Conservation (phyloP, 805 yeast species). For the Lachancea mirantina region DNA sequence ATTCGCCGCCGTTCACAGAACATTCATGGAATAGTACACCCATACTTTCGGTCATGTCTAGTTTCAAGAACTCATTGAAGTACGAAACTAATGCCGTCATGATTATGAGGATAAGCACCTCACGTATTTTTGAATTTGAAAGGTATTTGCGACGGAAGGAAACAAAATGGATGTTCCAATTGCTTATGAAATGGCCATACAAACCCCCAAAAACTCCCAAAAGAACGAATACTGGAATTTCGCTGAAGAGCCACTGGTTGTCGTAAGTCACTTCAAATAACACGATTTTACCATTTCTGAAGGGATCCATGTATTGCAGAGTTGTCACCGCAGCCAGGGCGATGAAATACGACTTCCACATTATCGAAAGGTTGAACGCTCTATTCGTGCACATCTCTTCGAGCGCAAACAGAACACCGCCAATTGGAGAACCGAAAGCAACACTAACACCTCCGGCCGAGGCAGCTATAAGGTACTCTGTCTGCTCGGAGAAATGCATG, state of each 20-base stretch:
- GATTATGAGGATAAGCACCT: conserved; percentile 58
- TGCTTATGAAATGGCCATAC: conserved; percentile 73
- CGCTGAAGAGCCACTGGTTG: conserved; percentile 78
- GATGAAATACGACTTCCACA: conserved; percentile 90
- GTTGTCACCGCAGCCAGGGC: conserved; percentile 82
- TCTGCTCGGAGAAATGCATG: conserved; percentile 26
- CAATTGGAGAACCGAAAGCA: conserved; percentile 95
- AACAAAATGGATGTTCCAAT: conserved; percentile 67
- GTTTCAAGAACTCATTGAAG: conserved; percentile 68
- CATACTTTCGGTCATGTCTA: conserved; percentile 97
- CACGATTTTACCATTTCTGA: conserved; percentile 89
- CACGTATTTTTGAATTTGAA: conserved; percentile 42
- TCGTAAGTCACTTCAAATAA: conserved; percentile 88
- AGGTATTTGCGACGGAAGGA: conserved; percentile 69
- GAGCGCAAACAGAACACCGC: conserved; percentile 87
- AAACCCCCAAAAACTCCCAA: conserved; percentile 89
- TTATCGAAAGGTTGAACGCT: conserved; percentile 63
- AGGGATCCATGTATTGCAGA: conserved; percentile 77
- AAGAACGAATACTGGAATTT: conserved; percentile 69
- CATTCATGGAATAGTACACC: conserved; percentile 84
- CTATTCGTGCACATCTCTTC: conserved; percentile 76
- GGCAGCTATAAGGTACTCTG: conserved; percentile 64
- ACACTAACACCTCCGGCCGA: conserved; percentile 99
- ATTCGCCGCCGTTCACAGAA: conserved; percentile 32
- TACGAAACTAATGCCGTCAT: conserved; percentile 74